phyloP scores from a whole-genome alignment of 495 filamentous ascomycete genomes.

The Penicillium subrubescens region DNA sequence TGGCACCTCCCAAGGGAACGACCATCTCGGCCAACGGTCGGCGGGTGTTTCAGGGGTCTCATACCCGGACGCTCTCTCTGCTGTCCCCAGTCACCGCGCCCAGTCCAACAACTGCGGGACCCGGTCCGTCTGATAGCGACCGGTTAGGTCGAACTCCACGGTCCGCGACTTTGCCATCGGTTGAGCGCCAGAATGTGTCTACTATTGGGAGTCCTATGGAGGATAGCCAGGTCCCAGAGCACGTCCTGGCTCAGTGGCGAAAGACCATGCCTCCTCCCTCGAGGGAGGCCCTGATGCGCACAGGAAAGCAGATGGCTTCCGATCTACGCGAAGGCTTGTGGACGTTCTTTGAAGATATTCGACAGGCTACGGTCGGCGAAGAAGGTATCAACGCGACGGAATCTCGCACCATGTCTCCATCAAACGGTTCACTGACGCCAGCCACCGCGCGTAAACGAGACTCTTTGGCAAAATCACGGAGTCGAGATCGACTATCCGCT shows the following conservation, averaged over 20 bases:
- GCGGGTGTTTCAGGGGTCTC: constrained; percentile 71
- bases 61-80: constrained; percentile 80
- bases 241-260: constrained; percentile 42
- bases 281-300: constrained; percentile 60
- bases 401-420: constrained; percentile 39
- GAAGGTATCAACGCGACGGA: constrained; percentile 70
- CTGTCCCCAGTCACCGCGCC: constrained; percentile 62
- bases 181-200: constrained; percentile 35
- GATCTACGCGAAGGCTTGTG: constrained; percentile 90
- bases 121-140: constrained; percentile 22
- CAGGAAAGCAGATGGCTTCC: constrained; percentile 84
- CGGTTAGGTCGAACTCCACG: constrained; percentile 47
- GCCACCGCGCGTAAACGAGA: not conserved
- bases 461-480: constrained; percentile 38
- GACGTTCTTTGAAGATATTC: constrained; percentile 94
- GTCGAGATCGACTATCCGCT: constrained; percentile 43
- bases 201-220: constrained; percentile 24
- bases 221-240: constrained; percentile 34
- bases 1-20: constrained; percentile 29
- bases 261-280: constrained; percentile 49
- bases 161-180: constrained; percentile 50
- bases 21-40: constrained; percentile 49
- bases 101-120: constrained; percentile 5
- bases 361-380: constrained; percentile 93
- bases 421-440: constrained; percentile 1